These are phyloP conservation scores for Xylariaceae sp. DNA, from an alignment of 2,329 filamentous ascomycete genomes.

Conservation along the genomic window DNA sequence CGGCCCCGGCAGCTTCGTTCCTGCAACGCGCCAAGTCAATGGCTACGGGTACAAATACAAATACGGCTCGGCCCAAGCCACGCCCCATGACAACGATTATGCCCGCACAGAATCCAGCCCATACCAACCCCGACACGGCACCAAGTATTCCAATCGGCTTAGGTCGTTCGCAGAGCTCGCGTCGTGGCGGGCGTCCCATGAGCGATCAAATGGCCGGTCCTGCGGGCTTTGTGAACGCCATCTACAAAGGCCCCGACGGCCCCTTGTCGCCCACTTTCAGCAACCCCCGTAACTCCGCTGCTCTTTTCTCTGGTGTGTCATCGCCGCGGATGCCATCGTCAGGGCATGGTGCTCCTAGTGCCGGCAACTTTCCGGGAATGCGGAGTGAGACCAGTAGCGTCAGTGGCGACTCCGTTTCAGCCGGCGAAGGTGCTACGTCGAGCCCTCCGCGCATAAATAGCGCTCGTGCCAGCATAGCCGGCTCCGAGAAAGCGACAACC, in stretches of 20 bases:
- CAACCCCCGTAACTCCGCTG: slow-evolving; percentile 57
- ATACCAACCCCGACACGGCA: slow-evolving; percentile 67
- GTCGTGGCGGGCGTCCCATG: slow-evolving; percentile 52
- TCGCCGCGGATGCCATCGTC: slow-evolving; percentile 36
- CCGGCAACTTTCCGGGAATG: slow-evolving; percentile 69
- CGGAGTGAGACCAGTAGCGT: slow-evolving; percentile 61
- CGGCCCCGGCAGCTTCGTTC: slow-evolving; percentile 46
- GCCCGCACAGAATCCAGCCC: slow-evolving; percentile 42
- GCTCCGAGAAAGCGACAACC: slow-evolving; percentile 51
- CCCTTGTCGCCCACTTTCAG: slow-evolving; percentile 57
- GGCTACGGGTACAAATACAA: slow-evolving; percentile 38
- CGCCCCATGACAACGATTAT: slow-evolving; percentile 59
- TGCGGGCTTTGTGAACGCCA: slow-evolving; percentile 77
- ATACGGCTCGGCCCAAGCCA: slow-evolving; percentile 41
- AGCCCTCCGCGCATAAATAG: slow-evolving; percentile 49
- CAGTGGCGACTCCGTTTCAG: slow-evolving; percentile 63
- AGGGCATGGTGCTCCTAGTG: slow-evolving; percentile 47
- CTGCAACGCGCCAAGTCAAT: slow-evolving; percentile 61
- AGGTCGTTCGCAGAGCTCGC: slow-evolving; percentile 51
- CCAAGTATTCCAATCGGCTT: slow-evolving; percentile 69
- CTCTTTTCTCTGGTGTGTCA: slow-evolving; percentile 51
- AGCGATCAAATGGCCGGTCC: slow-evolving; percentile 60
- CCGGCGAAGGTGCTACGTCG: slow-evolving; percentile 41
- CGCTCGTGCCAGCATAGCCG: slow-evolving; percentile 32
- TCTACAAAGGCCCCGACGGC: slow-evolving; percentile 73